These are phyloP conservation scores for Tillandsia leiboldiana DNA, from an alignment of 176 grass and related monocot genomes.

Conservation along the genomic window DNA sequence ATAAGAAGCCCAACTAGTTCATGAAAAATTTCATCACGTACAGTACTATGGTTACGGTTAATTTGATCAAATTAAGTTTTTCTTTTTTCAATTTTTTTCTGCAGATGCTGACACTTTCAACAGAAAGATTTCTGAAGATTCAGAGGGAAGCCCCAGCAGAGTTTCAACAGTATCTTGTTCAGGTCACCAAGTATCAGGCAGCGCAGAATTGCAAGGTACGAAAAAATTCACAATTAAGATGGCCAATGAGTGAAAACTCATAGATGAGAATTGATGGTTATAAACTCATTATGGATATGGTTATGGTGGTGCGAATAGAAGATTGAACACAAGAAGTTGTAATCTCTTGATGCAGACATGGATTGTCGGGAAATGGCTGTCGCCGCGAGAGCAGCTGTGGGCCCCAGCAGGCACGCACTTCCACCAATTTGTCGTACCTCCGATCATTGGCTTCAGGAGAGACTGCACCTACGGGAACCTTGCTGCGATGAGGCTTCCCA, in stretches of 20 bases:
- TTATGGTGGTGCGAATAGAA: too few species aligned
- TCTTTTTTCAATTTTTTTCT: not conserved
- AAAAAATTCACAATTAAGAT: not conserved
- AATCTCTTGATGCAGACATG: conserved; percentile 4
- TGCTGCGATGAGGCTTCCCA: conserved; percentile 14
- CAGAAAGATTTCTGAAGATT: conserved; percentile 45
- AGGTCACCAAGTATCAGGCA: conserved; percentile 59
- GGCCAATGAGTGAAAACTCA: too few species aligned
- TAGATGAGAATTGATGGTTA: too few species aligned
- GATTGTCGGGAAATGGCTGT: conserved; percentile 17
- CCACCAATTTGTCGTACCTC: conserved; percentile 19
- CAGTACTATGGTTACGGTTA: not conserved
- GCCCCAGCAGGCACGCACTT: conserved; percentile 15
- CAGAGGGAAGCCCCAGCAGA: conserved; percentile 45
- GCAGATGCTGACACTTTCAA: conserved; percentile 58
- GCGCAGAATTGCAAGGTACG: conserved; percentile 33
- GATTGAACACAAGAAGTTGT: not conserved
- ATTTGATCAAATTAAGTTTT: not conserved
- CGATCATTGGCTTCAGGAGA: conserved; percentile 14
- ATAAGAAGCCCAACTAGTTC: not conserved
- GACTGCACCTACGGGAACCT: conserved; percentile 19
- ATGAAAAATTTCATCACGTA: not conserved
- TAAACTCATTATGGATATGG: too few species aligned
- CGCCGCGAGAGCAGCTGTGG: conserved; percentile 3
- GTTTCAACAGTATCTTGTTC: conserved; percentile 44